A percentile compares a stretch with the other conserved stretches of the same genome.
Evolutionary conservation across 768 basidiomycete species (phyloP).

Genomic region (Butyriboletus loyo): DNA sequence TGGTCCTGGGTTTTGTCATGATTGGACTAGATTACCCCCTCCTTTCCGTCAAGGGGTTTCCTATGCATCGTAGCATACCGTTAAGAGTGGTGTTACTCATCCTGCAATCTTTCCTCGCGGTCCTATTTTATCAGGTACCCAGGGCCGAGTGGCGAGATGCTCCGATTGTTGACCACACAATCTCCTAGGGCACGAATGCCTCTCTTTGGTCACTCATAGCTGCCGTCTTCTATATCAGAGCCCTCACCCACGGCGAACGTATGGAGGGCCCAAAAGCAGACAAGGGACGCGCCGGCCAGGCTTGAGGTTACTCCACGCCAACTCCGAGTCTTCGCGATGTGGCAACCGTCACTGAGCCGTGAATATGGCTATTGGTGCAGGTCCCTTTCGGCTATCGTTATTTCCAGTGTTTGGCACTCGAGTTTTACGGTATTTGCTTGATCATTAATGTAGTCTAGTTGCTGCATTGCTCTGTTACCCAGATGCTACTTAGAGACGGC

Average conservation of each 20-base stretch:
- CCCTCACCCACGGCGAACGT: constrained; percentile 62
- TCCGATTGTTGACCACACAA: background rate
- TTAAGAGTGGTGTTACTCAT: constrained; percentile 61
- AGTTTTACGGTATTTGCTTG: background rate
- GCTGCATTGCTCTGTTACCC: too few species aligned
- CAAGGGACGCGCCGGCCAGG: constrained; percentile 54
- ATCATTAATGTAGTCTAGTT: background rate
- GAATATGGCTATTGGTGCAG: background rate
- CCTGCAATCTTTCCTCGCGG: constrained; percentile 57
- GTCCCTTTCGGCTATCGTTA: too few species aligned
- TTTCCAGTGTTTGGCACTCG: background rate
- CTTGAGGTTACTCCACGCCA: constrained; percentile 35
- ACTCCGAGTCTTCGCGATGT: background rate
- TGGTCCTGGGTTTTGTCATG: constrained; percentile 57
- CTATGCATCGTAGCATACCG: constrained; percentile 64
- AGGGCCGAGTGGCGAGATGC: constrained; percentile 13
- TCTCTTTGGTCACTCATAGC: constrained; percentile 79
- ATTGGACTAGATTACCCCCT: constrained; percentile 73
- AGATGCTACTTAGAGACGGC: too few species aligned
- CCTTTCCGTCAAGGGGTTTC: constrained; percentile 50
- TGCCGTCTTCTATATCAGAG: constrained; percentile 61
- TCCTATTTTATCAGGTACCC: constrained; percentile 81
- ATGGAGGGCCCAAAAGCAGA: constrained; percentile 66
- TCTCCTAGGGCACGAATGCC: constrained; percentile 74
- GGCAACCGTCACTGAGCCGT: background rate